Conservation (phyloP, 768 basidiomycete genomes). For the Pluteus cervinus region DNA sequence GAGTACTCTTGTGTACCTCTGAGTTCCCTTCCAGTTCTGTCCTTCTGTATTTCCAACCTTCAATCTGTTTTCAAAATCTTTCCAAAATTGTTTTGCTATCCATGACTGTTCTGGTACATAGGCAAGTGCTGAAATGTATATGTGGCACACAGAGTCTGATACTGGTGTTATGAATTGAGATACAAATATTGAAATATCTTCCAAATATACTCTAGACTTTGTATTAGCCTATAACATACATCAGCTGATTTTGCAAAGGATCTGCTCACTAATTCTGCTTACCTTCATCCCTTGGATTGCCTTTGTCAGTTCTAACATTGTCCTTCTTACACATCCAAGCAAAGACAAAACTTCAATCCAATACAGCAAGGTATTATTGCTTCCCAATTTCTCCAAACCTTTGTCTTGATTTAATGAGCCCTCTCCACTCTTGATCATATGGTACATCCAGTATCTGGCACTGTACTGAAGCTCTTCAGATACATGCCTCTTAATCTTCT, state of each 20-base stretch:
- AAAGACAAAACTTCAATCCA: slow-evolving; percentile 33
- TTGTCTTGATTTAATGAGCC: background rate
- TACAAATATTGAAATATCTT: slow-evolving; percentile 24
- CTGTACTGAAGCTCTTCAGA: slow-evolving; percentile 26
- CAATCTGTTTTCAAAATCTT: too few relatives aligned
- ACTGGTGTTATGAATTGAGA: slow-evolving; percentile 21
- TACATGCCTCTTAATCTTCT: slow-evolving; percentile 16
- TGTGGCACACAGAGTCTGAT: slow-evolving; percentile 25
- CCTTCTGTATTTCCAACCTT: too few relatives aligned
- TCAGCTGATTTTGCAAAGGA: background rate
- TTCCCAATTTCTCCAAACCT: slow-evolving; percentile 10
- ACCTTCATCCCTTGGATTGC: slow-evolving; percentile 3
- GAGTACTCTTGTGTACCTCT: too few relatives aligned
- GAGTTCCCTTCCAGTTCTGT: too few relatives aligned
- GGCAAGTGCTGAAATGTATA: slow-evolving; percentile 36
- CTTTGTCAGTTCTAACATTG: slow-evolving; percentile 4
- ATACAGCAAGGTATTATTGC: slow-evolving; percentile 20
- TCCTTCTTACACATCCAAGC: slow-evolving; percentile 9
- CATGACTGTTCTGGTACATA: too few relatives aligned
- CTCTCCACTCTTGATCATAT: slow-evolving; percentile 14
- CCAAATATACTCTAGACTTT: slow-evolving; percentile 2
- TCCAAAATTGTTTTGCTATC: too few relatives aligned
- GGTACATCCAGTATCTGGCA: slow-evolving; percentile 30
- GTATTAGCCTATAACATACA: background rate
- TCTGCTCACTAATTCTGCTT: too few relatives aligned